phyloP scores from a whole-genome alignment of 139 green algal species.

The Tetradesmus lagerheimii region DNA sequence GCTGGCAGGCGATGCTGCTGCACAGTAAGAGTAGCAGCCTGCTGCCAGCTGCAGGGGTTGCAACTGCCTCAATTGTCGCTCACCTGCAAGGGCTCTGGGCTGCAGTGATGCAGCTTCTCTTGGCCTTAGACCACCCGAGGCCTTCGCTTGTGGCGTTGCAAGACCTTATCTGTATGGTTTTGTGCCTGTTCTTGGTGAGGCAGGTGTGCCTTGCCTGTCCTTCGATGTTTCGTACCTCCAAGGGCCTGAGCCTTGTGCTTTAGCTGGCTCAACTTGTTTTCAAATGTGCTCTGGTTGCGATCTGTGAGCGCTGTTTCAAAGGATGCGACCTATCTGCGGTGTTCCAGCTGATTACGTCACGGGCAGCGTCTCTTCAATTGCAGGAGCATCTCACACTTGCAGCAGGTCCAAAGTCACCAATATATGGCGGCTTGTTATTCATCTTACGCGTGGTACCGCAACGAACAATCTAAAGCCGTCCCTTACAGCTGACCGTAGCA shows the following conservation, averaged over 20 bases:
- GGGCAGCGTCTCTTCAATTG: neutral
- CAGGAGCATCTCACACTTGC: neutral
- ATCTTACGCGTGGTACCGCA: neutral
- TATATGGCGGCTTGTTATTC: neutral
- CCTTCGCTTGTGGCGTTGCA: no score
- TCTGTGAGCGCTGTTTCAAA: neutral
- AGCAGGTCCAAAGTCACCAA: neutral
- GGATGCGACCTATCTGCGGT: neutral
- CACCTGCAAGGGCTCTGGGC: neutral
- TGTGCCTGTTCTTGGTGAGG: no score
- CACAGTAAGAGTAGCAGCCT: neutral
- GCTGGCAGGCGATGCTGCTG: neutral
- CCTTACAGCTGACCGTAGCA: neutral
- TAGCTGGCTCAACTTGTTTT: no score
- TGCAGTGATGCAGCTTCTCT: neutral
- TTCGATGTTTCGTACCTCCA: neutral
- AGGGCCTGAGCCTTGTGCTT: no score
- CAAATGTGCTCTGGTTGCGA: neutral
- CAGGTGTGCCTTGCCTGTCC: no score
- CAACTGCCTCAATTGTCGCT: no score
- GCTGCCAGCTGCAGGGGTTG: no score
- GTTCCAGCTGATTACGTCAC: neutral
- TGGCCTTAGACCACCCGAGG: no score
- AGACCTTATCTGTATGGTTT: no score
- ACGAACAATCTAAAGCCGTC: neutral